Conservation (phyloP, 805 yeast genomes). For the Candida verbasci region DNA sequence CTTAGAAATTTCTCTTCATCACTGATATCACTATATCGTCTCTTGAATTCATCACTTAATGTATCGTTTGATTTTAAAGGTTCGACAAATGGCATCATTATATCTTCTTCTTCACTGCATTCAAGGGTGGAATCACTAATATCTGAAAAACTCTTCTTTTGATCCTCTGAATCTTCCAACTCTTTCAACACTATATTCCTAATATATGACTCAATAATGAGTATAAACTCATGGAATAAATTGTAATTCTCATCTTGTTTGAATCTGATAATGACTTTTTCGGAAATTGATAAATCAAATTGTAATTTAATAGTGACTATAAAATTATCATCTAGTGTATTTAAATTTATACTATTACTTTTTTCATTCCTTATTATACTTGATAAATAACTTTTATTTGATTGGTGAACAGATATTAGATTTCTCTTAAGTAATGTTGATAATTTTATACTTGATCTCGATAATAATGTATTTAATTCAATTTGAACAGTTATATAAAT, state of each 20-base stretch:
- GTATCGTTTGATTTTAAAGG: conserved; percentile 22
- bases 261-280: conserved; percentile 20
- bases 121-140: conserved; percentile 7
- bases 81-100: conserved; percentile 14
- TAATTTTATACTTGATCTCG: conserved; percentile 24
- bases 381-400: not conserved
- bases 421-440: conserved; percentile 31
- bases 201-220: conserved; percentile 25
- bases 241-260: conserved; percentile 27
- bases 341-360: not conserved
- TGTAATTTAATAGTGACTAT: conserved; percentile 27
- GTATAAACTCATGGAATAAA: conserved; percentile 14
- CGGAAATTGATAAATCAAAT: conserved; percentile 17
- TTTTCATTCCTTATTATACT: not conserved
- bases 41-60: conserved; percentile 9
- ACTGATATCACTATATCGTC: conserved; percentile 4
- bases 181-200: conserved; percentile 6
- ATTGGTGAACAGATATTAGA: conserved; percentile 9
- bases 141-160: not conserved
- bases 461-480: conserved; percentile 31
- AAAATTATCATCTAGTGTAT: conserved; percentile 24
- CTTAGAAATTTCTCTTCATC: conserved; percentile 5
- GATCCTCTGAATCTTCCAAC: conserved; percentile 11
- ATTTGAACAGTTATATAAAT: conserved; percentile 17
- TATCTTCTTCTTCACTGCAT: conserved; percentile 8